phyloP scores from a whole-genome alignment of 83 land plant species.

The Picea abies region DNA sequence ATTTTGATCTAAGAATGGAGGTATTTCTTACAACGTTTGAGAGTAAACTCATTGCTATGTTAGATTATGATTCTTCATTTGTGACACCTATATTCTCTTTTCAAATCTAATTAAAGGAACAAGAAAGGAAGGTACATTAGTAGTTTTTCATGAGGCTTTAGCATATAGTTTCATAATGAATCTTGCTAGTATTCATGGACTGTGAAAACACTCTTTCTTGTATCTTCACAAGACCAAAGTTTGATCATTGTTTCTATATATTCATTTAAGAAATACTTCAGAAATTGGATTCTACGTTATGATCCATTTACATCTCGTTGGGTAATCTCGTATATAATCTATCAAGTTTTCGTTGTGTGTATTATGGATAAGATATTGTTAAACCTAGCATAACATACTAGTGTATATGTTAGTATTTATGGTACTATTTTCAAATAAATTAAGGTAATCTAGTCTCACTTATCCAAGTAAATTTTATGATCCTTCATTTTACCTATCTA shows the following conservation, averaged over 20 bases:
- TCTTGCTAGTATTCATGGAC: not conserved
- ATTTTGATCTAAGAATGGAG: conserved; percentile 36
- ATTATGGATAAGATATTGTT: too few species aligned
- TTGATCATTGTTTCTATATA: not conserved
- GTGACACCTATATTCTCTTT: not conserved
- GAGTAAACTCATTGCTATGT: conserved; percentile 2
- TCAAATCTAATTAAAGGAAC: not conserved
- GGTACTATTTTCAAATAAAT: too few species aligned
- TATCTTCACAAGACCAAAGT: not conserved
- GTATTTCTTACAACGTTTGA: too few species aligned
- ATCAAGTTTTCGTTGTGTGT: too few species aligned
- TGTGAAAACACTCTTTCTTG: not conserved
- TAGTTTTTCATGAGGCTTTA: too few species aligned
- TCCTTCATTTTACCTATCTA: too few species aligned
- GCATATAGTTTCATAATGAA: not conserved
- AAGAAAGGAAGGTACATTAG: not conserved
- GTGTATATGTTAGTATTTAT: too few species aligned
- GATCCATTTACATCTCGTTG: not conserved
- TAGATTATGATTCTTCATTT: conserved; percentile 50
- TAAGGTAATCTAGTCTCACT: too few species aligned
- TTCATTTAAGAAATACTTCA: not conserved
- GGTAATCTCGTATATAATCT: too few species aligned
- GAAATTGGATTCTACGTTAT: not conserved
- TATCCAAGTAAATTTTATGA: too few species aligned
- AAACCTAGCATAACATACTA: too few species aligned